A percentile compares a stretch with the other conserved stretches of the same genome.
Evolutionary conservation across 345 rosid genomes (phyloP).

Genomic region (Brassica juncea): DNA sequence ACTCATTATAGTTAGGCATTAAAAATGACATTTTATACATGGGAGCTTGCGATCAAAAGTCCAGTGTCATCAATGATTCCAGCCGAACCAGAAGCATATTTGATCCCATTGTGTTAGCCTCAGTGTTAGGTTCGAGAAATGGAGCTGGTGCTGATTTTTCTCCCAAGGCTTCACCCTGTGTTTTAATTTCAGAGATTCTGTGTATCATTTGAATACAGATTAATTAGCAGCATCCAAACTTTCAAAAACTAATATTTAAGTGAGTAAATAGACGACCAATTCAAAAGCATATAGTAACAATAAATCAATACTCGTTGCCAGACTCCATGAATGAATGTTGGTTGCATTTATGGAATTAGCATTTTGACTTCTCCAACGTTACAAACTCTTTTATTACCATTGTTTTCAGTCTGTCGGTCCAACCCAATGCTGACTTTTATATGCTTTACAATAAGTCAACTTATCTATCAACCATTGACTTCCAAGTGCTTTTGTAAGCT

Average conservation of each 20-base stretch:
- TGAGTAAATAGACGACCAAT: conserved; percentile 3
- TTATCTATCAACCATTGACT: conserved; percentile 24
- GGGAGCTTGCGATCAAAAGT: conserved; percentile 46
- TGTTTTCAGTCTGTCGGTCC: conserved; percentile 21
- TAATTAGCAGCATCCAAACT: conserved; percentile 17
- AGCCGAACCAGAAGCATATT: conserved; percentile 61
- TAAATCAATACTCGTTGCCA: neutral
- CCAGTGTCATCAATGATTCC: conserved; percentile 61
- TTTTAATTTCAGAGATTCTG: neutral
- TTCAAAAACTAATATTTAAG: neutral
- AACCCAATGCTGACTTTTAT: conserved; percentile 27
- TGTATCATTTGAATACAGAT: neutral
- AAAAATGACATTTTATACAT: neutral
- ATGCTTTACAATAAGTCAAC: conserved; percentile 27
- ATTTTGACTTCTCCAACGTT: conserved; percentile 30
- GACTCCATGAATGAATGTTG: conserved; percentile 9
- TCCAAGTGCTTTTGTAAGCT: neutral
- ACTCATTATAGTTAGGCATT: neutral
- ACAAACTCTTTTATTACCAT: neutral
- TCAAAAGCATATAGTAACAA: neutral
- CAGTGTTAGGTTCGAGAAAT: conserved; percentile 46
- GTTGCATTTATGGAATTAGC: conserved; percentile 6
- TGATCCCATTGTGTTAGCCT: conserved; percentile 46
- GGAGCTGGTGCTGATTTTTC: conserved; percentile 51
- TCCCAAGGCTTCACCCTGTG: conserved; percentile 51